phyloP scores from a whole-genome alignment of 1,284 basidiomycete genomes.

The Vanrija sp. region DNA sequence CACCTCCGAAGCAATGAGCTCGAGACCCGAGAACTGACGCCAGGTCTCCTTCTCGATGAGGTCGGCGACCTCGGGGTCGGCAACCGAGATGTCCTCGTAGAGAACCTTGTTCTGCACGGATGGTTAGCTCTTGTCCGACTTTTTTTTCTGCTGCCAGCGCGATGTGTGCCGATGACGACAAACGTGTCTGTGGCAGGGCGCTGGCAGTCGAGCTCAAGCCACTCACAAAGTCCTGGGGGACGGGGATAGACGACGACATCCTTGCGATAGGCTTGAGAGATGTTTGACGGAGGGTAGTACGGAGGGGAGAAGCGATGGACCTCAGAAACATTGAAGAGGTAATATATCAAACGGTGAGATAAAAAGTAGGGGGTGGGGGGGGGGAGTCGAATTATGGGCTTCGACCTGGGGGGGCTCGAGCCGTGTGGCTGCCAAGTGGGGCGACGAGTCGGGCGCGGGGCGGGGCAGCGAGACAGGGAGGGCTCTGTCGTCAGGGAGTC shows the following conservation, averaged over 20 bases:
- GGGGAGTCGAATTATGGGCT: neutral
- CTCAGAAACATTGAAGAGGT: conserved; percentile 6
- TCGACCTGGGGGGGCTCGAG: neutral
- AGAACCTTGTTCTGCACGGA: conserved; percentile 75
- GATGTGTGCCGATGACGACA: neutral
- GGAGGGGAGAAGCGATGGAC: conserved; percentile 17
- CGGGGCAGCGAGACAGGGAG: neutral
- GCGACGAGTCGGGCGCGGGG: neutral
- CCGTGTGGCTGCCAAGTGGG: neutral
- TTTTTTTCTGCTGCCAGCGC: no score
- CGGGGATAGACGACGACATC: conserved; percentile 50
- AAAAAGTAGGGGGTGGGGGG: conserved; percentile 12
- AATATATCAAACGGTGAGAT: neutral
- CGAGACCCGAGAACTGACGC: conserved; percentile 95
- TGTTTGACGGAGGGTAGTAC: conserved; percentile 20
- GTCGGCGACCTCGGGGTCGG: conserved; percentile 90
- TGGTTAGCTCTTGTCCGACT: neutral
- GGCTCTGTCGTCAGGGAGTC: no score
- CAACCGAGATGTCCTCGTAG: conserved; percentile 80
- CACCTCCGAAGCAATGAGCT: conserved; percentile 52
- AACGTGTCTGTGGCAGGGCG: neutral
- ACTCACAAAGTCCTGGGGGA: conserved; percentile 53
- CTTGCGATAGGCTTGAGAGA: conserved; percentile 29
- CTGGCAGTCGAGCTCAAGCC: neutral
- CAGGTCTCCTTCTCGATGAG: conserved; percentile 99